Conservation (phyloP, 768 basidiomycete species). For the Trametes cingulata region DNA sequence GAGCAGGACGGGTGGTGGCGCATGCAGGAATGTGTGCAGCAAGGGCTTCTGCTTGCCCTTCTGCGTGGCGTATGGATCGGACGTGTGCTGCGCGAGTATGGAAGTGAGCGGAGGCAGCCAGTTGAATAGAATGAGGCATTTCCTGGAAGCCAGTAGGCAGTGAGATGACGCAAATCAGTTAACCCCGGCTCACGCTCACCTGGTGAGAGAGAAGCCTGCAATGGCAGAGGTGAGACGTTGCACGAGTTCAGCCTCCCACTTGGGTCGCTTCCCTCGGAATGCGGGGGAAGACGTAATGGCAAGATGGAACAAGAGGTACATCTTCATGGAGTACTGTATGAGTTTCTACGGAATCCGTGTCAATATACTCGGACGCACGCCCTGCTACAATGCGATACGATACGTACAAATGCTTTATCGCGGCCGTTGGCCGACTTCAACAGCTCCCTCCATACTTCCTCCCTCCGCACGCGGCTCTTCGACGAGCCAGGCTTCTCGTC, state of each 20-base stretch:
- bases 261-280: conserved; percentile 46
- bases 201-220: conserved; percentile 71
- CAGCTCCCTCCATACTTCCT: conserved; percentile 82
- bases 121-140: conserved; percentile 79
- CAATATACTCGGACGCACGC: neutral
- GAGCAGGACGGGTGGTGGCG: conserved; percentile 79
- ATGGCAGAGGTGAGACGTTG: conserved; percentile 62
- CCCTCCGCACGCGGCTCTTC: conserved; percentile 50
- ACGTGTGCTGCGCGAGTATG: conserved; percentile 68
- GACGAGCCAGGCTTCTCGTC: conserved; percentile 37
- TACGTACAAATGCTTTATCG: conserved; percentile 82
- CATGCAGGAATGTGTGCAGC: conserved; percentile 72
- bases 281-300: conserved; percentile 48
- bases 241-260: conserved; percentile 59
- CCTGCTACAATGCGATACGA: neutral
- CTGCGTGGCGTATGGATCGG: conserved; percentile 57
- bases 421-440: conserved; percentile 75
- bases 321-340: conserved; percentile 78
- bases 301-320: conserved; percentile 72
- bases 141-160: conserved; percentile 53
- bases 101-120: conserved; percentile 77
- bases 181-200: too few relatives aligned
- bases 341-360: conserved; percentile 59
- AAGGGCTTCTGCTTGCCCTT: conserved; percentile 49
- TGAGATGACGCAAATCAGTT: too few relatives aligned